phyloP scores from a whole-genome alignment of 106 monocot species.

The Dioscorea dumetorum region DNA sequence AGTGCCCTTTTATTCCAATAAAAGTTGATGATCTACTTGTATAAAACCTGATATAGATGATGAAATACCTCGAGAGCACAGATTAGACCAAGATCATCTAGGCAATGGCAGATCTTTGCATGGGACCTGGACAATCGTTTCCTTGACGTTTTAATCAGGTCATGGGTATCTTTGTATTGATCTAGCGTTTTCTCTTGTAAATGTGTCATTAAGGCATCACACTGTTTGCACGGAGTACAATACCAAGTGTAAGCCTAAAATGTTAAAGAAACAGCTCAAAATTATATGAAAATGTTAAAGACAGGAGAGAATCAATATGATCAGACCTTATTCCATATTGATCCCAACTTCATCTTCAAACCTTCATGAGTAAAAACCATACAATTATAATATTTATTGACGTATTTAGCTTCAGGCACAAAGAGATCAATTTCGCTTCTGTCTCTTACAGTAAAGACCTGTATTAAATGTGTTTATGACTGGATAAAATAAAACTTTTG shows the following conservation, averaged over 20 bases:
- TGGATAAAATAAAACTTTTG: neutral
- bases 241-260: too few species aligned
- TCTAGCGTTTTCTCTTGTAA: slow-evolving; percentile 16
- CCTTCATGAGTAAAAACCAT: slow-evolving; percentile 28
- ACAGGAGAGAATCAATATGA: neutral
- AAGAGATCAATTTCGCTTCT: slow-evolving; percentile 53
- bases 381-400: slow-evolving; percentile 59
- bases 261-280: slow-evolving; percentile 2
- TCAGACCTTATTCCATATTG: slow-evolving; percentile 39
- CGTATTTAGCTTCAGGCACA: slow-evolving; percentile 57
- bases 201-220: slow-evolving; percentile 29
- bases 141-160: slow-evolving; percentile 33
- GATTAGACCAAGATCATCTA: slow-evolving; percentile 74
- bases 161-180: slow-evolving; percentile 36
- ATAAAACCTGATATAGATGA: neutral
- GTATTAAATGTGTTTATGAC: neutral
- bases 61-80: slow-evolving; percentile 65
- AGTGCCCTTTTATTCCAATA: neutral
- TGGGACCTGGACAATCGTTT: slow-evolving; percentile 34
- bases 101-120: slow-evolving; percentile 52
- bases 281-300: neutral
- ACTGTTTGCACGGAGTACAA: slow-evolving; percentile 23
- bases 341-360: slow-evolving; percentile 33
- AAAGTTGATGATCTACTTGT: neutral
- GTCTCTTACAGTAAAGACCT: slow-evolving; percentile 69